Evolutionary conservation across 768 basidiomycete species (phyloP), one percentile per base, ranked within the genome.

Genomic region (Boletus reticuloceps): DNA sequence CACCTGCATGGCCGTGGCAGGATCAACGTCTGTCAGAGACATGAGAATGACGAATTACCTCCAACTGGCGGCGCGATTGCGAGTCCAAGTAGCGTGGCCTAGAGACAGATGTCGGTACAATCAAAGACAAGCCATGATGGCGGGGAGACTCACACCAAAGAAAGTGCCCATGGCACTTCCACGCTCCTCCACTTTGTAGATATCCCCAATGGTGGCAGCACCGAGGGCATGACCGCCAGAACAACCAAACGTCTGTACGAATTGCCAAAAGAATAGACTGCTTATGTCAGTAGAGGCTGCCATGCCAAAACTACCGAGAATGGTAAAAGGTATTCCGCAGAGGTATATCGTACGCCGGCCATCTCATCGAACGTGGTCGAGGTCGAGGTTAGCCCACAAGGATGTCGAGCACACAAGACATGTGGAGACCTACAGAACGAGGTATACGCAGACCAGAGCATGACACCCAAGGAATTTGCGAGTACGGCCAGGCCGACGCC

Each of bases 291-390:
- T 63, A 0, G 85, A 76, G 0, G 71, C 54, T 0, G 83, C 81
- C 0, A 88, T 84, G 0, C 84, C 87, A 1, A 87, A 62, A 9
- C 86, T 85, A 0, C 80, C 85, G 0, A 85, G 50, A 32, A 79
- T 74, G 38, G 84, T 75, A 31, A 88, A 69, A 0, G 88, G 88
- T 13, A 88, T 72, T 6, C 79, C 79, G 31, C 68, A 68, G 6
- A 90, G 72, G 59, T 86, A 90, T 11, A 88, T 72, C 0, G 75
- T 73, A 19, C 83, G 72, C 3, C 88, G 77, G 4, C 91, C 89
- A 72, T 90, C 86, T 88, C 41, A 56, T 16, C 22, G 9, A 14
- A 19, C 16, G 39, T n/a, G 36, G 53, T 22, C 25, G 31, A 43
- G 34, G 38, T 29, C 20, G 38, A 25, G 34, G 25, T 37, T 32